These are phyloP conservation scores for Amyloporia xantha DNA, from an alignment of 768 basidiomycete species.

Conservation along the genomic window DNA sequence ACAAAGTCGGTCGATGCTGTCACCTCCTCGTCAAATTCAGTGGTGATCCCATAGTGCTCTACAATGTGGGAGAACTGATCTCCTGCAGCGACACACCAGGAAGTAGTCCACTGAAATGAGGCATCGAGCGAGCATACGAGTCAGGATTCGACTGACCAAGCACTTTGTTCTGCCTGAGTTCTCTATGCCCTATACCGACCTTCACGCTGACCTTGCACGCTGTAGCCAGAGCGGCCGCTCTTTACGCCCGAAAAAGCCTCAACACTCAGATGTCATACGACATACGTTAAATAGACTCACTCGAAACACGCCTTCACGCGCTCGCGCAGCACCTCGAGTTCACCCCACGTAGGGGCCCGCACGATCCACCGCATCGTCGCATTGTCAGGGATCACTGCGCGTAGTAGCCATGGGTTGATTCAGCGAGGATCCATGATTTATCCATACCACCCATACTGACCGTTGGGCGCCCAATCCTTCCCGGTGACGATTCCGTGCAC, in stretches of 20 bases:
- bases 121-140: no score
- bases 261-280: conserved; percentile 8
- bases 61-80: conserved; percentile 44
- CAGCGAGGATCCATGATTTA: no score
- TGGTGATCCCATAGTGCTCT: conserved; percentile 37
- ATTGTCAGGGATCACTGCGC: conserved; percentile 76
- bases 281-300: conserved; percentile 33
- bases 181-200: conserved; percentile 20
- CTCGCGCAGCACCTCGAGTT: conserved; percentile 45
- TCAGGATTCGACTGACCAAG: conserved; percentile 26
- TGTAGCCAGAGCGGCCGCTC: conserved; percentile 61
- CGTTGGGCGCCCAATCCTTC: conserved; percentile 61
- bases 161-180: conserved; percentile 27
- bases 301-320: conserved; percentile 65
- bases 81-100: no score
- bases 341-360: conserved; percentile 56
- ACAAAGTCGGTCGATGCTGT: conserved; percentile 79
- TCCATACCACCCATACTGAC: conserved; percentile 35
- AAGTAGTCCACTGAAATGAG: no score
- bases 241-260: conserved; percentile 19
- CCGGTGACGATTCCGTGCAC: conserved; percentile 74
- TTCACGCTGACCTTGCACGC: conserved; percentile 26
- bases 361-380: conserved; percentile 67
- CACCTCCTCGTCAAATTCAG: conserved; percentile 28
- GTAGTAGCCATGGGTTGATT: no score